Evolutionary conservation across 139 green algal species (phyloP).

Genomic region (Pleodorina starrii): DNA sequence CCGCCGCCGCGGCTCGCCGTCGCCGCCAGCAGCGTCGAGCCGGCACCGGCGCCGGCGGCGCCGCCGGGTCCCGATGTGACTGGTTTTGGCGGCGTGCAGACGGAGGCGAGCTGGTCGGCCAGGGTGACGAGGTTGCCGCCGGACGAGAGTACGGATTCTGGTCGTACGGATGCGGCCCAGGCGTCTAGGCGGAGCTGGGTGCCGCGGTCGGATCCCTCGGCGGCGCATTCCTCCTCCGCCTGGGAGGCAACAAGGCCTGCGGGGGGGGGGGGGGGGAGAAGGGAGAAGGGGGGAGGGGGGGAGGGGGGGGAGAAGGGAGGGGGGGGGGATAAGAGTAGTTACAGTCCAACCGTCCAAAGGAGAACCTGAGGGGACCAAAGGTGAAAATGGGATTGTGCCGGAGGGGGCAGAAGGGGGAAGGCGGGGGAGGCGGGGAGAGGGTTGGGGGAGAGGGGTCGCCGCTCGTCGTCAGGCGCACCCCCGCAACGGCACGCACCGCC

Average conservation of each 20-base stretch:
- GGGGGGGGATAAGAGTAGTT: too few relatives aligned
- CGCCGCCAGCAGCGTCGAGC: background rate
- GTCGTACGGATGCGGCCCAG: slow-evolving; percentile 40
- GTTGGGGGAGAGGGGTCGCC: too few relatives aligned
- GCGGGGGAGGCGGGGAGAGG: too few relatives aligned
- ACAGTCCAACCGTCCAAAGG: too few relatives aligned
- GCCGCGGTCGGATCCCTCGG: slow-evolving; percentile 5
- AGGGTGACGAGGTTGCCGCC: slow-evolving; percentile 26
- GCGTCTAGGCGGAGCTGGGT: slow-evolving; percentile 52
- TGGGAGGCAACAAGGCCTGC: slow-evolving; percentile 58
- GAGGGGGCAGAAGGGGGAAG: too few relatives aligned
- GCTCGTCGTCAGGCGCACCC: too few relatives aligned
- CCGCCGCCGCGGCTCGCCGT: background rate
- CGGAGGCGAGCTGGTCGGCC: slow-evolving; percentile 41
- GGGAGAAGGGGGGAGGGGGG: background rate
- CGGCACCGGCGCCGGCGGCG: background rate
- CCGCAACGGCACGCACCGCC: too few relatives aligned
- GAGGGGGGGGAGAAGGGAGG: background rate
- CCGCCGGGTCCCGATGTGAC: background rate
- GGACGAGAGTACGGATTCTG: background rate
- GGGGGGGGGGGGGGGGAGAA: background rate
- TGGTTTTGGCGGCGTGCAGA: slow-evolving; percentile 15
- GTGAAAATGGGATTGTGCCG: too few relatives aligned
- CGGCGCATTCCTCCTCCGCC: slow-evolving; percentile 59
- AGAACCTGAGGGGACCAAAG: too few relatives aligned